Base-by-base conservation (phyloP, 192 early-diverging fungal species). In the Coemansia erecta region DNA sequence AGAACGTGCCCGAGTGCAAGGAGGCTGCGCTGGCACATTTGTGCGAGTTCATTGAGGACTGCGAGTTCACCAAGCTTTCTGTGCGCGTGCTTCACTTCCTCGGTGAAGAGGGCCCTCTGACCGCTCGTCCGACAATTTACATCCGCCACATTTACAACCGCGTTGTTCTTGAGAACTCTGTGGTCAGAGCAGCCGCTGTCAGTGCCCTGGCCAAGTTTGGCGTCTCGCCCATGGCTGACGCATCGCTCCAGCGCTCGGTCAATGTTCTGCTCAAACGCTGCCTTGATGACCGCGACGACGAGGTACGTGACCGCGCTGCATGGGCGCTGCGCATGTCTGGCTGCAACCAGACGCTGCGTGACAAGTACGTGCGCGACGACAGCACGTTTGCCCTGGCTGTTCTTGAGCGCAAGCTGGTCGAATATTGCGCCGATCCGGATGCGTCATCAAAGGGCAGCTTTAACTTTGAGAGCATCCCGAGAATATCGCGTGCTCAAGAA, bases 141-240 rank as follows among this genome's bases (percentile, higher is more conserved):
- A 96, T 99, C 67, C 85, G 94, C n/a, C 97, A 97, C 70, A 99
- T 99, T 60, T 99, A 99, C 85, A 99, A 99, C 82, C 87, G 97
- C 10, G 93, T 99, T 37, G 97, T 99, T 62, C 82, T 99, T 46
- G 97, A 99, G 60, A 97, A 94, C 65, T 89, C 94, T 3, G 92
- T 92, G 66, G 93, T 99, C 24, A 84, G 96, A 40, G 95, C 92
- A 11, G 95, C 97, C 6, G 95, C 97, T 4, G 94, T 98, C n/a
- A 92, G 86, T 24, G 91, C 95, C 2, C 80, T 99, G 71, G 91
- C 92, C 54, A 92, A 92, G 64, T 99, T 99, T 81, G 71, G 77
- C 22, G 94, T 92, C 28, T 85, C 92, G 18, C 79, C 90, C 53
- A 77, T 87, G 1, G 84, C 83, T n/a, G 94, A 95, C 35, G 58